Base-by-base conservation (phyloP, 495 filamentous ascomycete species). In the Podospora sp. region DNA sequence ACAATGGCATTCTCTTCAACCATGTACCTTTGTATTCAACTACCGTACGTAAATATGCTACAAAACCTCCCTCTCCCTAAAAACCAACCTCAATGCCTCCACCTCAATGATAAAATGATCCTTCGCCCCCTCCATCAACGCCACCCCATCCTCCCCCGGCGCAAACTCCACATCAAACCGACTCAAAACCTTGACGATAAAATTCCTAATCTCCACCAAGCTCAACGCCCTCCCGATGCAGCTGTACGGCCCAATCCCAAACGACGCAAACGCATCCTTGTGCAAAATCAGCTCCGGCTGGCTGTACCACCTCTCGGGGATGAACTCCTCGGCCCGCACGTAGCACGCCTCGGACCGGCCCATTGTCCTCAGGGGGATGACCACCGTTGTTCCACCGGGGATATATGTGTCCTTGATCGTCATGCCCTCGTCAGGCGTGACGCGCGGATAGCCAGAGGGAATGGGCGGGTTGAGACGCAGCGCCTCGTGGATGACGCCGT, bases 331-430 rank as follows among this genome's bases (percentile, higher is more conserved):
- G 16, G 63, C 63, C 4, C 22, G 14, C 51, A 35, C 63, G 35
- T 65, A 65, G 33, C 51, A 57, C 1, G 52, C 52, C 20, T 65
- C 63, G 27, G 63, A 65, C 1, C 63, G 51, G 26, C 63, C 63
- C 51, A 65, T 20, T 51, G 63, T 58, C n/a, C 63, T 50, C 6
- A 65, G 63, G 25, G 63, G 63, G 63, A 65, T 65, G 0, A 65
- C 63, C 2, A 65, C 63, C 1, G 63, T 65, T 0, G 66, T 68
- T 9, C 51, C 50, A 1, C 67, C 67, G 0, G 67, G 67, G n/a
- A 69, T 62, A 57, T 66, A 69, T 6, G 18, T 51, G 20, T 85
- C 87, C 27, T 83, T 78, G 0, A 90, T 72, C 0, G 80, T 76
- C 26, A 87, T 73, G 6, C 75, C 74, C 16, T 71, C 73, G 11